Evolutionary conservation across 306 rosid species (phyloP), one percentile per base, ranked within the genome.

Genomic region (Fagus crenata): DNA sequence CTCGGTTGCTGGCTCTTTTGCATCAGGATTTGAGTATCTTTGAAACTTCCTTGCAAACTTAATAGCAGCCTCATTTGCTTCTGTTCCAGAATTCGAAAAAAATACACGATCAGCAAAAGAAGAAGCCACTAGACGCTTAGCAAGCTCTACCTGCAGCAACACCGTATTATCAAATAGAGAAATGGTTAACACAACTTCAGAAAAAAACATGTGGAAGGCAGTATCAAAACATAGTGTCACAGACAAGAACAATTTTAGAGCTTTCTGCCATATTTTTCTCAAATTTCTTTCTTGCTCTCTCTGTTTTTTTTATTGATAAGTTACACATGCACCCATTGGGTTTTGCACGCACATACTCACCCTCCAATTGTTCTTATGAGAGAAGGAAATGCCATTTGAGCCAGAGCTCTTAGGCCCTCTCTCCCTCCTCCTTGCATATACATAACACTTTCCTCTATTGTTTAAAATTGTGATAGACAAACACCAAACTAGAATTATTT

Each of bases 51-150:
- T 89, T 0, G 97, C 81, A 88, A 95, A 95, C 74, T 92, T 95
- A 42, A 95, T 90, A 46, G 98, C 98, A 17, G 97, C 98, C 77
- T 95, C 98, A 49, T 89, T 92, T 17, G 98, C 96, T 82, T 95
- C 97, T 5, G 98, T 95, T 86, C 98, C 98, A 31, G 98, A 95
- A 69, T 95, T 95, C 0, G 89, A 37, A 67, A 90, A 95, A 70
- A 95, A 95, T 33, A 90, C 97, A 49, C 97, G 93, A 82, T 95
- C 97, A 18, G 98, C 97, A 85, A 95, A 95, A 8, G 97, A 86
- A 82, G 61, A 53, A 49, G 82, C 81, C 59, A 90, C 98, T 59
- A 95, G 80, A 72, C 83, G 89, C 84, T 86, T 79, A 7, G 98
- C 98, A 79, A 92, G 96, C 81, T 89, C 93, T 46, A 90, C 88